Evolutionary conservation across 768 basidiomycete species (phyloP).

Genomic region (Amanita pseudoporphyria): DNA sequence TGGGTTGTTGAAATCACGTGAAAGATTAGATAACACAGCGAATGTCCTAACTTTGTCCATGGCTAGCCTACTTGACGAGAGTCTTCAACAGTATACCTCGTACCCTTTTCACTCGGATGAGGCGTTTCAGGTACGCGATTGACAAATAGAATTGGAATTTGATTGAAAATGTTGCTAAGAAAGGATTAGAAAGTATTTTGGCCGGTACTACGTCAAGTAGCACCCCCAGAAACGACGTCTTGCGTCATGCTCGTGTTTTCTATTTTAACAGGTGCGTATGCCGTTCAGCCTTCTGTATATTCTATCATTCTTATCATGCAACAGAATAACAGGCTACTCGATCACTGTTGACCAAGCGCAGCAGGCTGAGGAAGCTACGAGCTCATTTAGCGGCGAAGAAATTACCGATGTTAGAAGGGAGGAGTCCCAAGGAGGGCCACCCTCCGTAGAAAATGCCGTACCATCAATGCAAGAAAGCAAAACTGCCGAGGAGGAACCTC

Average conservation of each 20-base stretch:
- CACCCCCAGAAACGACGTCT: slow-evolving; percentile 33
- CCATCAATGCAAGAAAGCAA: slow-evolving; percentile 1
- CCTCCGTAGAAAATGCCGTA: background rate
- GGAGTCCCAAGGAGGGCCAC: background rate
- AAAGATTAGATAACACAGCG: background rate
- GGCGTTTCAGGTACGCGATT: slow-evolving; percentile 42
- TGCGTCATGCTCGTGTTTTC: slow-evolving; percentile 51
- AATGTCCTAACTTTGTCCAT: no score
- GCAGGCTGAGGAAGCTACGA: slow-evolving; percentile 19
- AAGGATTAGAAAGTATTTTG: slow-evolving; percentile 56
- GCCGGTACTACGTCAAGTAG: slow-evolving; percentile 21
- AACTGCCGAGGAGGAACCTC: slow-evolving; percentile 23
- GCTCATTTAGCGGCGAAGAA: background rate
- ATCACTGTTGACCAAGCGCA: slow-evolving; percentile 33
- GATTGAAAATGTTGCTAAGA: slow-evolving; percentile 29
- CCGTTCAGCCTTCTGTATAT: background rate
- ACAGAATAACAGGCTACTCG: slow-evolving; percentile 30
- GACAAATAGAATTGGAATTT: background rate
- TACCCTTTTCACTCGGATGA: slow-evolving; percentile 52
- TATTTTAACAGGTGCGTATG: slow-evolving; percentile 55
- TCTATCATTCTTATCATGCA: background rate
- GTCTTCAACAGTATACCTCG: slow-evolving; percentile 21
- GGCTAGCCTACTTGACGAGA: background rate
- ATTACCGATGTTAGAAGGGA: background rate
- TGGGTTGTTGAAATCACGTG: background rate